Evolutionary conservation across 805 yeast species (phyloP).

Genomic region (Cyberlindnera mississippiensis): DNA sequence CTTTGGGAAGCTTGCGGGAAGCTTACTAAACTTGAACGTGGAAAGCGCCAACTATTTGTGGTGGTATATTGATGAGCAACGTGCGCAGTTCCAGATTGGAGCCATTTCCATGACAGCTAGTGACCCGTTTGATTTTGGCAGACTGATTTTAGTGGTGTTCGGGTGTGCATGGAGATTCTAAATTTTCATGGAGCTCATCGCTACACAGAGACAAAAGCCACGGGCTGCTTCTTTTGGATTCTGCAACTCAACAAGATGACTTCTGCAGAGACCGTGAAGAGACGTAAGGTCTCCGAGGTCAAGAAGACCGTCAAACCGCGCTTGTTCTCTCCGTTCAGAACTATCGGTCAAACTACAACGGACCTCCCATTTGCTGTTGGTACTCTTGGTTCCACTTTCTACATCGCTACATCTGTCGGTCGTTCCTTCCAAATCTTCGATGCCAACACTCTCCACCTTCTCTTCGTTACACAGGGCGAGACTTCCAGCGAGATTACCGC

Average conservation of each 20-base stretch:
- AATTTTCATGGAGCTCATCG: slow-evolving; percentile 7
- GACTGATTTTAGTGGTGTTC: slow-evolving; percentile 1
- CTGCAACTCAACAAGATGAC: slow-evolving; percentile 7
- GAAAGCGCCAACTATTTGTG: no score
- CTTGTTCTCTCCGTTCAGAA: slow-evolving; percentile 83
- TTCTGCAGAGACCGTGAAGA: slow-evolving; percentile 13
- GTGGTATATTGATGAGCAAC: no score
- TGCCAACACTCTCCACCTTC: slow-evolving; percentile 75
- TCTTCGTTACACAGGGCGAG: slow-evolving; percentile 81
- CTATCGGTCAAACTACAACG: slow-evolving; percentile 88
- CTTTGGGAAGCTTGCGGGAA: not conserved
- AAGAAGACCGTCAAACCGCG: slow-evolving; percentile 36
- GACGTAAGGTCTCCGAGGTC: slow-evolving; percentile 15
- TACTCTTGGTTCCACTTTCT: slow-evolving; percentile 80
- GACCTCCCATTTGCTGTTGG: slow-evolving; percentile 84
- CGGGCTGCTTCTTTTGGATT: no score
- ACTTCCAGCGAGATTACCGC: slow-evolving; percentile 67
- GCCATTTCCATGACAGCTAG: no score
- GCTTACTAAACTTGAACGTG: no score
- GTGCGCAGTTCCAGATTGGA: slow-evolving; percentile 1
- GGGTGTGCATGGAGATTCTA: not conserved
- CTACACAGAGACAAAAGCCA: no score
- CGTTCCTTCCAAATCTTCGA: slow-evolving; percentile 89
- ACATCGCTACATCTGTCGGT: slow-evolving; percentile 88
- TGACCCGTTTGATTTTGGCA: not conserved